phyloP scores from a whole-genome alignment of 2,329 filamentous ascomycete genomes.

The Fusarium protoensiforme region DNA sequence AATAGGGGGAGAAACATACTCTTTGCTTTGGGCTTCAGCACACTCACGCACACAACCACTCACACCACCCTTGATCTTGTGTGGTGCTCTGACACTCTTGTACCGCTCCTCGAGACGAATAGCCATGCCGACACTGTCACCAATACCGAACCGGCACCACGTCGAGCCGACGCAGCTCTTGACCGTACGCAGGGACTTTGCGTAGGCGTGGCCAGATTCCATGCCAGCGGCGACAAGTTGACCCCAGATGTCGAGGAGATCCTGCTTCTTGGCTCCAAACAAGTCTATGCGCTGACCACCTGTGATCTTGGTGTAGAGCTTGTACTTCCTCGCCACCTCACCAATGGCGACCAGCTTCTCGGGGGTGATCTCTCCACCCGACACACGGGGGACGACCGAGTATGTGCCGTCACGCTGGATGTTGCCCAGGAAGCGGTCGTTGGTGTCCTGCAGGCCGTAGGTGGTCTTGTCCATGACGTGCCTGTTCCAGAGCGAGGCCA shows the following conservation, averaged over 20 bases:
- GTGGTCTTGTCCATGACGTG: conserved; percentile 79
- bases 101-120: conserved; percentile 89
- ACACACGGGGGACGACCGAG: conserved; percentile 85
- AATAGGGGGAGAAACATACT: conserved; percentile 63
- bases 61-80: conserved; percentile 92
- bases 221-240: conserved; percentile 84
- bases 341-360: conserved; percentile 88
- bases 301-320: conserved; percentile 91
- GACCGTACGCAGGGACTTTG: conserved; percentile 87
- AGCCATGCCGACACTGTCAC: conserved; percentile 91
- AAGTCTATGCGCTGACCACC: conserved; percentile 92
- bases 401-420: conserved; percentile 94
- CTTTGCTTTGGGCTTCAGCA: conserved; percentile 92
- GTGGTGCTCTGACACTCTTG: conserved; percentile 88
- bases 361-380: conserved; percentile 87
- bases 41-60: conserved; percentile 94
- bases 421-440: conserved; percentile 88
- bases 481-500: conserved; percentile 84
- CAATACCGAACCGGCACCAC: conserved; percentile 90
- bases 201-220: conserved; percentile 92
- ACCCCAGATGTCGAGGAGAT: conserved; percentile 84
- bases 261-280: conserved; percentile 91
- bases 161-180: conserved; percentile 93
- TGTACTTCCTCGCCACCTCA: conserved; percentile 84
- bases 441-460: conserved; percentile 88